phyloP scores from a whole-genome alignment of 805 yeast genomes.

The Phaffomyces opuntiae region DNA sequence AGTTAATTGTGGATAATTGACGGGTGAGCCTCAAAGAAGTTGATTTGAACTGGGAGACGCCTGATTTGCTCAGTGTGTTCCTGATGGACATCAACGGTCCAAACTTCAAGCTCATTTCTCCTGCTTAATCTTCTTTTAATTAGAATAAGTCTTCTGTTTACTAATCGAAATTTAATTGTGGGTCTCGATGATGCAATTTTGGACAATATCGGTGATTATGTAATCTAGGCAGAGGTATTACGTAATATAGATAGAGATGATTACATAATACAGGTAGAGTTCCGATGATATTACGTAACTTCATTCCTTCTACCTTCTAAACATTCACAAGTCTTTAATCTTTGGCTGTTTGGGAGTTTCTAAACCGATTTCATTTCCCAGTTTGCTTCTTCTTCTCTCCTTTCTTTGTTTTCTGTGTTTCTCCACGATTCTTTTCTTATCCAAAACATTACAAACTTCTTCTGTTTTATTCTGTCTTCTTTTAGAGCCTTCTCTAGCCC shows the following conservation, averaged over 20 bases:
- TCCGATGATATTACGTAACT: too few relatives aligned
- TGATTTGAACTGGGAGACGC: neutral
- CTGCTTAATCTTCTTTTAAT: too few relatives aligned
- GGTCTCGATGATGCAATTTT: too few relatives aligned
- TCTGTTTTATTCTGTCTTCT: conserved; percentile 30
- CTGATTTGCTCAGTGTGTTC: neutral
- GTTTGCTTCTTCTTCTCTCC: conserved; percentile 29
- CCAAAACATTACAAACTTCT: conserved; percentile 8
- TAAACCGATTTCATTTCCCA: conserved; percentile 3
- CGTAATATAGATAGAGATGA: neutral
- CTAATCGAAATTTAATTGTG: too few relatives aligned
- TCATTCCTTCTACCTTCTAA: too few relatives aligned
- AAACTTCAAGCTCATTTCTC: neutral
- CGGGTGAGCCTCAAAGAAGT: neutral
- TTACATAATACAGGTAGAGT: neutral
- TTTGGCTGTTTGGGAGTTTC: neutral
- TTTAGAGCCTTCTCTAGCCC: conserved; percentile 78
- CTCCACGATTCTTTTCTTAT: conserved; percentile 27
- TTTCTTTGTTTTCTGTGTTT: conserved; percentile 34
- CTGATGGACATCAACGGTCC: neutral
- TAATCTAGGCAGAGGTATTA: neutral
- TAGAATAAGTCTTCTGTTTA: too few relatives aligned
- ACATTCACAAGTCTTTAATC: neutral
- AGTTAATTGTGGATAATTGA: neutral
- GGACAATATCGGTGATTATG: too few relatives aligned